Base-by-base conservation (phyloP, 108 stramenopile species). In the Schizochytrium sp. region DNA sequence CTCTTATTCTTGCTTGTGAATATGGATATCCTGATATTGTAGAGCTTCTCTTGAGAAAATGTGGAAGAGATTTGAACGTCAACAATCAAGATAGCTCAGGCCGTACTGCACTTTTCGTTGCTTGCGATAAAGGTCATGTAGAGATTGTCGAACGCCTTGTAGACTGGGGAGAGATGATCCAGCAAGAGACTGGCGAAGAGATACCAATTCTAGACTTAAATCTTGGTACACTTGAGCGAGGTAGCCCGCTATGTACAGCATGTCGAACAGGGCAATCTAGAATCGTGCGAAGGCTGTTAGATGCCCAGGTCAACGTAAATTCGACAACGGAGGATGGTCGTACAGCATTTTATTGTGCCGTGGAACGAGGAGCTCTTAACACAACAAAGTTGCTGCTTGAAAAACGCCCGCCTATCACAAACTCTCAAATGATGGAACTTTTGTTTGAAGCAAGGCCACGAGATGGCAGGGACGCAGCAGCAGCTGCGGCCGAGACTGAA, bases 111-210 rank as follows among this genome's bases (percentile, higher is more conserved):
- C 76, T 83, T 40, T 83, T 83, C 28, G 28, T 42, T 10, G 76
- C 76, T 5, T 83, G 76, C 55, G 76, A 83, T 38, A 83, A 83
- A 28, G 76, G 50, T 10, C 40, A 38, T 28, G 47, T 55, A 47
- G 76, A 83, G 5, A 53, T 83, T 10, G 76, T 83, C n/a, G 8
- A 19, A n/a, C n/a, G 38, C 15, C 76, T 83, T 1, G 76, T 83
- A 5, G 76, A 83, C 28, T 83, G 76, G 76, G 76, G 50, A 13
- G 76, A 83, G 13, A 83, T 83, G 76, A 83, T 83, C 5, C 76
- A 83, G 47, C 76, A 83, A 40, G 76, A 83, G 28, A 83, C 76
- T 5, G 76, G 76, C 10, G 76, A 83, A 28, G 76, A 49, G 53
- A 5, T 55, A 10, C 2, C 76, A 19, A 83, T 83, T 83, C 76